Percentiles rank a stretch among this genome's conserved stretches.
Evolutionary conservation across 768 basidiomycete species (phyloP).

Genomic region (Leccinum sublutescens): DNA sequence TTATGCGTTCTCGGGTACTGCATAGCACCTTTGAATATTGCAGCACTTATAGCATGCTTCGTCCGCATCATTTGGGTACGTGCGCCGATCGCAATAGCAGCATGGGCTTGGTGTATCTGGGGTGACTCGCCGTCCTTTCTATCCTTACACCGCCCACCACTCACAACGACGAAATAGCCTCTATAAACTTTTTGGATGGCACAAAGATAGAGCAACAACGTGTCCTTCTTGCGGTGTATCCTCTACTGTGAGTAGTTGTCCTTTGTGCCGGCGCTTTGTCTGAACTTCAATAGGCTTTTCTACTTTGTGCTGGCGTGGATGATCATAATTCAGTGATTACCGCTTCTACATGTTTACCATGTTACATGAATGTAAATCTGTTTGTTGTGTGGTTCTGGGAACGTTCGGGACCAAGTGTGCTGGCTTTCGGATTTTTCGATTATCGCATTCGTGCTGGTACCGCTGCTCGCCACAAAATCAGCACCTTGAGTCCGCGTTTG

Average conservation of each 20-base stretch:
- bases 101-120: conserved; percentile 98
- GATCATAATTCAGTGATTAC: conserved; percentile 80
- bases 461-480: neutral
- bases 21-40: conserved; percentile 88
- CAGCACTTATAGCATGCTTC: conserved; percentile 84
- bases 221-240: conserved; percentile 92
- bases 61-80: conserved; percentile 84
- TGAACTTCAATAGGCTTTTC: conserved; percentile 58
- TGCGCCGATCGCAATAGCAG: conserved; percentile 78
- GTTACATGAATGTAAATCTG: conserved; percentile 17
- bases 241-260: conserved; percentile 67
- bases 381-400: neutral
- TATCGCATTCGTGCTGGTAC: neutral
- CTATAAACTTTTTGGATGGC: conserved; percentile 93
- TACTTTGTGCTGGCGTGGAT: conserved; percentile 97
- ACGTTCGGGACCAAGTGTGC: neutral
- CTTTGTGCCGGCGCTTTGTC: neutral
- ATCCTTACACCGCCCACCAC: neutral
- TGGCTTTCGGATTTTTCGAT: neutral
- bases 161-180: conserved; percentile 48
- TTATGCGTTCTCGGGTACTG: conserved; percentile 95
- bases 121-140: conserved; percentile 46
- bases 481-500: neutral
- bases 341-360: neutral
- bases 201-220: conserved; percentile 91